Percentiles rank a stretch among this genome's conserved stretches.
phyloP scores from a whole-genome alignment of 192 early-diverging fungal genomes.

The Backusella psychrophila region DNA sequence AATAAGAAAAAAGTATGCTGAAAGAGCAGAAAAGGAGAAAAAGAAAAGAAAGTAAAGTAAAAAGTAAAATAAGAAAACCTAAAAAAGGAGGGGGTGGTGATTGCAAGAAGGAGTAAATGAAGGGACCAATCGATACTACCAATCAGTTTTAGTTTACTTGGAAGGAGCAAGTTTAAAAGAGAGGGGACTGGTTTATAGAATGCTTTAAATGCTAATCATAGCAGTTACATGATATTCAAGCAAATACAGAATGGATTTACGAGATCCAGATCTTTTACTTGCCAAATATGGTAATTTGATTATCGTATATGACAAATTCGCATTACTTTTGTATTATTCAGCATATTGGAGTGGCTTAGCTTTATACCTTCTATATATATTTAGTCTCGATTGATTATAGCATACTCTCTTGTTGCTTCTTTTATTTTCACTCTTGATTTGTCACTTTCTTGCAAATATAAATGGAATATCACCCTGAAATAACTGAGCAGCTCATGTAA shows the following conservation, averaged over 20 bases:
- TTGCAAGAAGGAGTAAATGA: not conserved
- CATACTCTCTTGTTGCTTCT: not conserved
- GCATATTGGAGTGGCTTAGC: not conserved
- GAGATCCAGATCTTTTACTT: not conserved
- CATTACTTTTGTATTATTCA: not conserved
- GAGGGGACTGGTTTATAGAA: not conserved
- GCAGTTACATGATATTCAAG: too few species aligned
- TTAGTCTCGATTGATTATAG: not conserved
- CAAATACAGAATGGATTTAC: too few species aligned
- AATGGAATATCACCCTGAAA: conserved; percentile 15
- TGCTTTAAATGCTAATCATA: not conserved
- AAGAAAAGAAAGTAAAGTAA: not conserved
- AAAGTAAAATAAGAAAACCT: not conserved
- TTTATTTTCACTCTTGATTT: not conserved
- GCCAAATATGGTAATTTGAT: not conserved
- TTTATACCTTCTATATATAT: not conserved
- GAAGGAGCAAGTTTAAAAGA: not conserved
- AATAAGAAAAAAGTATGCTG: not conserved
- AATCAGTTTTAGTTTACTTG: not conserved
- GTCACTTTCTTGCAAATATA: not conserved
- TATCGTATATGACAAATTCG: not conserved
- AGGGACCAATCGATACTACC: not conserved
- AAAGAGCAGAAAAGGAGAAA: not conserved
- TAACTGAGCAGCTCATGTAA: conserved; percentile 7
- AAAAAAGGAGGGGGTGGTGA: not conserved